A percentile compares a stretch with the other conserved stretches of the same genome.
Evolutionary conservation across 106 monocot species (phyloP).

Genomic region (Platanthera guangdongensis): DNA sequence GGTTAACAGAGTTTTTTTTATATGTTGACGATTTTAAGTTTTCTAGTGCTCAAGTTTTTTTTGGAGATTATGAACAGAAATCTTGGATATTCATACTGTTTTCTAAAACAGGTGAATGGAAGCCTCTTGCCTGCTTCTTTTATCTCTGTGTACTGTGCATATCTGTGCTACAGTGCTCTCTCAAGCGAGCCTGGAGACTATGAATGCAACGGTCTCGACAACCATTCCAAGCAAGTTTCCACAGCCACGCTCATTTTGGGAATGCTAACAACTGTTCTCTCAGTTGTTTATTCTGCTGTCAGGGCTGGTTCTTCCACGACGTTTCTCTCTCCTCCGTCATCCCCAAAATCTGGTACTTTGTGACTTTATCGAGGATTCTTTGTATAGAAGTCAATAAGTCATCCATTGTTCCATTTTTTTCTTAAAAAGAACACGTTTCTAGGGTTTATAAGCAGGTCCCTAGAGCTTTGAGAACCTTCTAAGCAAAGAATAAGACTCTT

Average conservation of each 20-base stretch:
- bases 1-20: not conserved
- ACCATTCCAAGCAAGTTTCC: conserved; percentile 66
- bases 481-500: too few relatives aligned
- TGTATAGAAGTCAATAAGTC: too few relatives aligned
- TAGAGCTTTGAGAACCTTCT: too few relatives aligned
- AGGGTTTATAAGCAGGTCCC: too few relatives aligned
- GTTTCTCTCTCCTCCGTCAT: conserved; percentile 85
- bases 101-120: conserved; percentile 63
- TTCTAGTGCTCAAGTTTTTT: not conserved
- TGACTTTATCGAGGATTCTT: not conserved
- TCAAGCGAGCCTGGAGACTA: conserved; percentile 88
- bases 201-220: conserved; percentile 80
- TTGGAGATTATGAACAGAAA: not conserved
- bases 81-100: not conserved
- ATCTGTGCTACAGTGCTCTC: conserved; percentile 78
- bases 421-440: too few relatives aligned
- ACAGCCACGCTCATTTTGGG: conserved; percentile 64
- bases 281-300: conserved; percentile 91
- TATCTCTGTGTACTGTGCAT: conserved; percentile 75
- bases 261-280: conserved; percentile 86
- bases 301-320: conserved; percentile 88
- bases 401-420: too few relatives aligned
- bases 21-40: not conserved
- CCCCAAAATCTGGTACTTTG: conserved; percentile 62
- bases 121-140: conserved; percentile 88